phyloP scores from a whole-genome alignment of 352 stramenopile genomes.

The Globisporangium megalacanthum region DNA sequence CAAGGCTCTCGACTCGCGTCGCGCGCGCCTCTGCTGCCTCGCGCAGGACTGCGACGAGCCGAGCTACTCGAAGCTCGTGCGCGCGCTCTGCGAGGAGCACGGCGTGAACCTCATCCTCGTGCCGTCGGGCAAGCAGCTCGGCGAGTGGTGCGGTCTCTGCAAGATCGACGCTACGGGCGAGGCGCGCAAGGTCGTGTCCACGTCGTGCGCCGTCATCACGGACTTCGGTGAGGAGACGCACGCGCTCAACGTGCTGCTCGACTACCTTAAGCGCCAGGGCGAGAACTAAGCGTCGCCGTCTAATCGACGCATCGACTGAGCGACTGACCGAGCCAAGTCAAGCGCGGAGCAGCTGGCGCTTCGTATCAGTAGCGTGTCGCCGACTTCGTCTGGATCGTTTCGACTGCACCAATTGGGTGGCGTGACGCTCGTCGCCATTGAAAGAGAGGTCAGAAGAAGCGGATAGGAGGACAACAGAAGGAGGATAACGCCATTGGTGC shows the following conservation, averaged over 20 bases:
- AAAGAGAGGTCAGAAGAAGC: background rate
- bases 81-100: constrained; percentile 92
- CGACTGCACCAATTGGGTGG: too few species aligned
- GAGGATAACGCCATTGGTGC: constrained; percentile 1
- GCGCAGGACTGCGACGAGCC: constrained; percentile 99
- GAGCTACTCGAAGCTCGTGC: constrained; percentile 99
- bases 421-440: too few species aligned
- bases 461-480: background rate
- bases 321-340: constrained; percentile 6
- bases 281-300: constrained; percentile 63
- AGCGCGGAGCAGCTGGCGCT: constrained; percentile 12
- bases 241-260: constrained; percentile 96
- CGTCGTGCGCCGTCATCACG: constrained; percentile 97
- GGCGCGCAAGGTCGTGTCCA: constrained; percentile 98
- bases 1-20: constrained; percentile 98
- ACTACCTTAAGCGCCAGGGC: constrained; percentile 97
- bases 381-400: background rate
- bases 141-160: constrained; percentile 98
- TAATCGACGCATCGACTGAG: too few species aligned
- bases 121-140: constrained; percentile 95
- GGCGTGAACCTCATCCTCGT: constrained; percentile 93
- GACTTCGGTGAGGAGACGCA: constrained; percentile 99
- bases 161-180: constrained; percentile 98
- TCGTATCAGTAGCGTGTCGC: background rate
- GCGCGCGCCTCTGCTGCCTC: constrained; percentile 98